Base-by-base conservation (phyloP, 2,329 filamentous ascomycete species). In the Monilinia polystroma region DNA sequence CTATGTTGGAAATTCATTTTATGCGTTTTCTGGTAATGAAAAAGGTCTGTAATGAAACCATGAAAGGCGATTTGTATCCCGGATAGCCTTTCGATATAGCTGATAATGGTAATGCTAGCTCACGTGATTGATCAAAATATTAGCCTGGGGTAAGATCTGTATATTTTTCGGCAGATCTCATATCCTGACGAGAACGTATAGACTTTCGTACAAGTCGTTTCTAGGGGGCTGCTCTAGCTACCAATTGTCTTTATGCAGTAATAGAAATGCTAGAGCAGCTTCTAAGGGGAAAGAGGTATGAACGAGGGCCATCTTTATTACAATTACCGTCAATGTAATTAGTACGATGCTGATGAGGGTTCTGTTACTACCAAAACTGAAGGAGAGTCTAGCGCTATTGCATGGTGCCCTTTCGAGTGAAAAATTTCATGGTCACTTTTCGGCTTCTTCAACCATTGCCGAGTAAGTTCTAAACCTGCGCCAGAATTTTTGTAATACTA, bases 211-310 rank as follows among this genome's bases (percentile, higher is more conserved):
- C 47, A 23, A 7, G 8, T 26, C 4, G 7, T 23, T 51, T 51
- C 20, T 12, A 8, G 3, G 23, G n/a, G 47, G 12, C 12, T 51
- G 47, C n/a, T 14, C n/a, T 12, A 26, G 12, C 47, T 23, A 11
- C n/a, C n/a, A 12, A 23, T 12, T 23, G 10, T 51, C n/a, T 85
- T 2, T 81, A 85, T 70, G 77, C 79, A 35, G 75, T 80, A 47
- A 71, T 83, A 32, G 75, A 77, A 85, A 73, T 56, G 70, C 73
- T 14, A 69, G 69, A 18, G 58, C 73, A 23, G 69, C 63, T 32
- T 67, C 52, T 4, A 45, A 38, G 5, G 23, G 23, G 23, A 23
- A 23, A 23, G 23, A 23, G 1, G 23, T 23, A 23, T 23, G 23
- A 23, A 23, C 23, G 23, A 23, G 23, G 23, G 23, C 23, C 23